Evolutionary conservation across 345 rosid genomes (phyloP).

Genomic region (Trapa incisa): DNA sequence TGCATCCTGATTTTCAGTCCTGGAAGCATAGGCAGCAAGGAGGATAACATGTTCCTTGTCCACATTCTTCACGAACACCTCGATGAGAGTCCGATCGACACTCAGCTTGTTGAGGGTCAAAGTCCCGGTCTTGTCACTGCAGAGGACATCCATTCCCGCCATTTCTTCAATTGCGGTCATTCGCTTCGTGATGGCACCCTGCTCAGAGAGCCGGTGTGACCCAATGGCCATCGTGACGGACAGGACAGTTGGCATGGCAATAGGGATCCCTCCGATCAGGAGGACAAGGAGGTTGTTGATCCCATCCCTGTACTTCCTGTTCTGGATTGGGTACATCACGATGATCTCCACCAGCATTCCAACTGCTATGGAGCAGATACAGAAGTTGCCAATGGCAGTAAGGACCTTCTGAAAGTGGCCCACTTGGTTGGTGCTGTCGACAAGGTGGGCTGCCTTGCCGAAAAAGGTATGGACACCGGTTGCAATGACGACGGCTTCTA

Average conservation of each 20-base stretch:
- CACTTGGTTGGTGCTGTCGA: slow-evolving; percentile 25
- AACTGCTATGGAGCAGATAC: slow-evolving; percentile 27
- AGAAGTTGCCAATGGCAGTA: slow-evolving; percentile 32
- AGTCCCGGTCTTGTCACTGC: slow-evolving; percentile 33
- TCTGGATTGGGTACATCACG: slow-evolving; percentile 32
- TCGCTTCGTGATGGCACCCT: slow-evolving; percentile 34
- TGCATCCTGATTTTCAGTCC: slow-evolving; percentile 31
- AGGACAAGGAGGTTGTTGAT: slow-evolving; percentile 31
- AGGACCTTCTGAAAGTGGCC: slow-evolving; percentile 31
- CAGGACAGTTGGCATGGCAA: slow-evolving; percentile 31
- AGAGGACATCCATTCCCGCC: slow-evolving; percentile 34
- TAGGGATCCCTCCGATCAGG: slow-evolving; percentile 33
- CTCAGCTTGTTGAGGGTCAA: slow-evolving; percentile 30
- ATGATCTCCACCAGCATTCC: slow-evolving; percentile 28
- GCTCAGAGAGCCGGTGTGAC: slow-evolving; percentile 27
- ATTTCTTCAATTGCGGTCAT: slow-evolving; percentile 35
- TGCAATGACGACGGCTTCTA: slow-evolving; percentile 29
- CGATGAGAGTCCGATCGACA: slow-evolving; percentile 23
- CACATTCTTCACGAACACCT: slow-evolving; percentile 18
- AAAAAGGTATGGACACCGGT: slow-evolving; percentile 33
- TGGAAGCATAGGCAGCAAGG: slow-evolving; percentile 30
- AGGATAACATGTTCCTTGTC: slow-evolving; percentile 21
- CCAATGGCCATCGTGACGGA: slow-evolving; percentile 37
- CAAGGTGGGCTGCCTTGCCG: slow-evolving; percentile 32
- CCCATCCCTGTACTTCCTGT: slow-evolving; percentile 25